A percentile compares a stretch with the other conserved stretches of the same genome.
Conservation (phyloP, 176 grass and related monocot species). For the Metroxylon sagu region DNA sequence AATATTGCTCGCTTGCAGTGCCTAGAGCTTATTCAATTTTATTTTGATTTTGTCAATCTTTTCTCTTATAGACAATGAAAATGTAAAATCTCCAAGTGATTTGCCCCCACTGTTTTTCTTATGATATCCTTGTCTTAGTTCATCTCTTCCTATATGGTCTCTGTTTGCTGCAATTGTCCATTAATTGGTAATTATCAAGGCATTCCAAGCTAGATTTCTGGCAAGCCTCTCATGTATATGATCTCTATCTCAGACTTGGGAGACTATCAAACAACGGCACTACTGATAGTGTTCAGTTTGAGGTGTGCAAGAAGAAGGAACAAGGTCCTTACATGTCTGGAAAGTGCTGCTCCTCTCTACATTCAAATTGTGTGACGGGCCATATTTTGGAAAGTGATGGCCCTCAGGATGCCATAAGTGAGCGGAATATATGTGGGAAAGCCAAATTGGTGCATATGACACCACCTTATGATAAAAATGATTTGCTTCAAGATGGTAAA, state of each 20-base stretch:
- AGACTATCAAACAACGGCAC: constrained; percentile 29
- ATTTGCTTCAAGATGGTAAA: constrained; percentile 27
- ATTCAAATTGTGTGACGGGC: constrained; percentile 31
- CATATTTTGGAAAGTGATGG: constrained; percentile 27
- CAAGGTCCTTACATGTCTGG: constrained; percentile 19
- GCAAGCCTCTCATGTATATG: constrained; percentile 20
- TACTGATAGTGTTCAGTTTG: constrained; percentile 19
- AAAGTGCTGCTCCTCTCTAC: constrained; percentile 38
- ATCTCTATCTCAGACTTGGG: constrained; percentile 37
- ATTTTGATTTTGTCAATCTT: too few relatives aligned
- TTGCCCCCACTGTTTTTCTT: too few relatives aligned
- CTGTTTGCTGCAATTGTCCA: too few relatives aligned
- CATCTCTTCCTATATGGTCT: too few relatives aligned
- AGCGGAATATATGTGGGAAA: constrained; percentile 24
- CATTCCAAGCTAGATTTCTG: constrained; percentile 11
- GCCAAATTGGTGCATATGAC: constrained; percentile 16
- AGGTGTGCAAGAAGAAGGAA: constrained; percentile 37
- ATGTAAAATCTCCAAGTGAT: too few relatives aligned
- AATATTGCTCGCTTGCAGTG: too few relatives aligned
- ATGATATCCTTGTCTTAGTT: too few relatives aligned
- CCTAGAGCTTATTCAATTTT: too few relatives aligned
- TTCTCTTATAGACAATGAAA: too few relatives aligned
- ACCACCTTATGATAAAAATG: constrained; percentile 29
- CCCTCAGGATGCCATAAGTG: constrained; percentile 22
- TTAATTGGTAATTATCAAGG: too few relatives aligned